A percentile compares a stretch with the other conserved stretches of the same genome.
These are phyloP conservation scores for Besnoitia besnoiti DNA, from an alignment of 169 alveolate genomes.

Conservation along the genomic window DNA sequence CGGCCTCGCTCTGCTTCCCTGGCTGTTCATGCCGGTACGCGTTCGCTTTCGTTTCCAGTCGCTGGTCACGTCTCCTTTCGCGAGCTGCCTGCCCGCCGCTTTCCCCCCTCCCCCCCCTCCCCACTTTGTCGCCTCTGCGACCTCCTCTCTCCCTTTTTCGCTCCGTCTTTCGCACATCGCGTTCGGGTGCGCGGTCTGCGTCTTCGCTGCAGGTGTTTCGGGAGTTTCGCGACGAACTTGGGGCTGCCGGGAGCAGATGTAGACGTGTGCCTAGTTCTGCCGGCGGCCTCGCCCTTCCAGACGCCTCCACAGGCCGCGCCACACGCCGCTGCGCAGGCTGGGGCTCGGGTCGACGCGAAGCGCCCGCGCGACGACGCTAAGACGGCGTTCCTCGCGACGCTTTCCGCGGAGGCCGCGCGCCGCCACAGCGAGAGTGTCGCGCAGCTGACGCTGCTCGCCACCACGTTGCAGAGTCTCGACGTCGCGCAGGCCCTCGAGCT, in stretches of 20 bases:
- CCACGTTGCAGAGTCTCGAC: background rate
- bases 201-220: constrained; percentile 35
- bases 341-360: background rate
- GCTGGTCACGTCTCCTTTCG: background rate
- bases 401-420: background rate
- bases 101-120: background rate
- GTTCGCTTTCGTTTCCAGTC: background rate
- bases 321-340: background rate
- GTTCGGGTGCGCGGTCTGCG: background rate
- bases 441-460: constrained; percentile 11
- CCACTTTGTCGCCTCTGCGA: background rate
- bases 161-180: background rate
- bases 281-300: background rate
- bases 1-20: constrained; percentile 29
- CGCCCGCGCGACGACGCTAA: background rate
- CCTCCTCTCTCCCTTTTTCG: background rate
- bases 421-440: background rate
- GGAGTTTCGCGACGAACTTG: constrained; percentile 34
- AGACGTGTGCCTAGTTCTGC: background rate
- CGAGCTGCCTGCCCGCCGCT: background rate
- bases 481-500: constrained; percentile 40
- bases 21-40: constrained; percentile 29
- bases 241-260: constrained; percentile 44
- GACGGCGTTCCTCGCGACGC: background rate
- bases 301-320: background rate